phyloP scores from a whole-genome alignment of 768 basidiomycete genomes.

The Mycena rosella region DNA sequence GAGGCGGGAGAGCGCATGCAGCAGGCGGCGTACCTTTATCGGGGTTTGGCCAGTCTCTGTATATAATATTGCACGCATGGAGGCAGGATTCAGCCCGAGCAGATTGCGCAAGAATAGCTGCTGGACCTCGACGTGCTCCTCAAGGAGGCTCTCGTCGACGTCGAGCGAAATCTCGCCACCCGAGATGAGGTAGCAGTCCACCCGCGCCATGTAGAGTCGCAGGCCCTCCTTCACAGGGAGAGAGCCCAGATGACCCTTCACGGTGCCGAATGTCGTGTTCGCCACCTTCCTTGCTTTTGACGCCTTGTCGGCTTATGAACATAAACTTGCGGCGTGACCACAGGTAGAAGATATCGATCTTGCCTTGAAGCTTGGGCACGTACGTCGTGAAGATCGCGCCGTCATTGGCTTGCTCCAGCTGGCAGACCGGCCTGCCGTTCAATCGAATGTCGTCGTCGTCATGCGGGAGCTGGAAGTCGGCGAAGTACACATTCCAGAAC shows the following conservation, averaged over 20 bases:
- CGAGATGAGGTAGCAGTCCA: constrained; percentile 21
- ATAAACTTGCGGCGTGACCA: constrained; percentile 8
- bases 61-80: constrained; percentile 14
- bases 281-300: too few species aligned
- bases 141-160: constrained; percentile 1
- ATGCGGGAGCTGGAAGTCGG: background rate
- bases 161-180: constrained; percentile 20
- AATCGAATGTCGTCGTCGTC: background rate
- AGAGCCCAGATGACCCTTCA: background rate
- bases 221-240: background rate
- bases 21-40: background rate
- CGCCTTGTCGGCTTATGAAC: constrained; percentile 12
- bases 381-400: background rate
- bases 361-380: background rate
- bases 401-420: background rate
- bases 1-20: constrained; percentile 7
- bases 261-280: background rate
- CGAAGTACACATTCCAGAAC: background rate
- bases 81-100: constrained; percentile 13
- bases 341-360: background rate
- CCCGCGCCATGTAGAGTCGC: too few species aligned
- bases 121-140: constrained; percentile 8
- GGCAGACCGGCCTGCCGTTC: background rate
- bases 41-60: constrained; percentile 26
- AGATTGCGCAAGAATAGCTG: constrained; percentile 17